Percentiles rank a stretch among this genome's conserved stretches.
Conservation (phyloP, 805 yeast genomes). For the Cyberlindnera veronae region DNA sequence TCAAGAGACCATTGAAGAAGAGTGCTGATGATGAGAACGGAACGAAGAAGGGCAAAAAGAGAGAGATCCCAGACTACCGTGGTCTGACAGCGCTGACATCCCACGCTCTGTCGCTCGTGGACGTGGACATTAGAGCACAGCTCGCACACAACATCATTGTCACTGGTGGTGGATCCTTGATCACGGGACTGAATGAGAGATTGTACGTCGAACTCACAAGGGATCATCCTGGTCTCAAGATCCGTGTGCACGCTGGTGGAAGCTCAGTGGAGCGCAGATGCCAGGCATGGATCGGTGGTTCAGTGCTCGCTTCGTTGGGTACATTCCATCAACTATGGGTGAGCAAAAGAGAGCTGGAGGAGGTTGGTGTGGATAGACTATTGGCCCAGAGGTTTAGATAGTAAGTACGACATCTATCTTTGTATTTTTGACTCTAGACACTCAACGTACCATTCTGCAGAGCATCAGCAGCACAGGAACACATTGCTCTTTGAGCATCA, state of each 20-base stretch:
- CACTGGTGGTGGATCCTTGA: slow-evolving; percentile 78
- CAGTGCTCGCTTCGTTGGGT: slow-evolving; percentile 82
- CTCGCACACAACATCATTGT: slow-evolving; percentile 85
- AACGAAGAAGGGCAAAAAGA: slow-evolving; percentile 27
- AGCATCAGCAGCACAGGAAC: slow-evolving; percentile 23
- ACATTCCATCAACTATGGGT: slow-evolving; percentile 97
- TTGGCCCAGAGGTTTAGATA: slow-evolving; percentile 80
- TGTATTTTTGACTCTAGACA: background rate
- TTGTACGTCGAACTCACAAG: slow-evolving; percentile 65
- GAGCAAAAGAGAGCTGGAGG: slow-evolving; percentile 79
- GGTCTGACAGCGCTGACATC: slow-evolving; percentile 62
- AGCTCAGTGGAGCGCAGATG: slow-evolving; percentile 70
- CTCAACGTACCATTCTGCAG: slow-evolving; percentile 7
- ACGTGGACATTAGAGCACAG: slow-evolving; percentile 80
- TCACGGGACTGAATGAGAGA: slow-evolving; percentile 80
- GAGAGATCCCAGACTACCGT: slow-evolving; percentile 26
- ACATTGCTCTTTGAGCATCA: slow-evolving; percentile 35
- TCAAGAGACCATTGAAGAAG: slow-evolving; percentile 50
- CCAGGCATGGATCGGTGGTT: slow-evolving; percentile 91
- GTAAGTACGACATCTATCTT: too few species aligned
- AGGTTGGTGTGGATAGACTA: slow-evolving; percentile 80
- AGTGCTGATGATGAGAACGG: slow-evolving; percentile 32
- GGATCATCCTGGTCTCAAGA: slow-evolving; percentile 79
- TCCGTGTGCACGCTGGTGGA: slow-evolving; percentile 80
- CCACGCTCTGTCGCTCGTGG: slow-evolving; percentile 54